Base-by-base conservation (phyloP, 2,329 filamentous ascomycete species). In the Aureobasidium sp. region DNA sequence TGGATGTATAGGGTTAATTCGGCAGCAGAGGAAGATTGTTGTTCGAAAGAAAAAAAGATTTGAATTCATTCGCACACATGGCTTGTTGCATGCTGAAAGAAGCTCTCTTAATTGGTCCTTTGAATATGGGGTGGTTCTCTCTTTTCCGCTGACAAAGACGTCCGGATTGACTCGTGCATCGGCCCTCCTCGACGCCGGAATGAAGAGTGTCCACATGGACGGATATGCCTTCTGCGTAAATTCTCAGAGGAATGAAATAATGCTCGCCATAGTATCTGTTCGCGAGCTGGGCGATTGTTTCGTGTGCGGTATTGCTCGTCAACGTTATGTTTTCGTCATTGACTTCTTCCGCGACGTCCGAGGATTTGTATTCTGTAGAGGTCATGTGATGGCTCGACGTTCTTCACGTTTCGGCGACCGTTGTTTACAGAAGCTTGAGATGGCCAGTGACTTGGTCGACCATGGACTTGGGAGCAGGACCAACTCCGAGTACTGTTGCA, bases 391-490 rank as follows among this genome's bases (percentile, higher is more conserved):
- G 1, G 10, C 29, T 20, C 48, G 55, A 36, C 55, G 29, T 59
- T 59, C 26, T 27, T 32, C 37, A 59, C 32, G 24, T 37, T 47
- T 15, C 24, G 27, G 8, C 15, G 6, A 17, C 37, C 9, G 39
- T 34, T 8, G 17, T 34, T 44, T 56, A 96, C 70, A 97, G 75
- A 71, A 97, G 75, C 82, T 94, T 96, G 76, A 97, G 77, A 64
- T 87, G 81, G 1, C 91, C 90, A 5, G 92, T 96, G 65, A 99
- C 86, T 74, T 87, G 79, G 73, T 99, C 91, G 55, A 99, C 87
- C 62, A 92, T 79, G 69, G 89, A 92, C 80, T 88, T 92, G 0
- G 93, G 93, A 29, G 88, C 93, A 63, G 85, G 77, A 37, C 77
- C 79, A 63, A 82, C 86, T 0, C 94, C 94, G 57, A 99, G 79